Evolutionary conservation across 129 eudicot genomes (phyloP).

Genomic region (Silybum marianum): DNA sequence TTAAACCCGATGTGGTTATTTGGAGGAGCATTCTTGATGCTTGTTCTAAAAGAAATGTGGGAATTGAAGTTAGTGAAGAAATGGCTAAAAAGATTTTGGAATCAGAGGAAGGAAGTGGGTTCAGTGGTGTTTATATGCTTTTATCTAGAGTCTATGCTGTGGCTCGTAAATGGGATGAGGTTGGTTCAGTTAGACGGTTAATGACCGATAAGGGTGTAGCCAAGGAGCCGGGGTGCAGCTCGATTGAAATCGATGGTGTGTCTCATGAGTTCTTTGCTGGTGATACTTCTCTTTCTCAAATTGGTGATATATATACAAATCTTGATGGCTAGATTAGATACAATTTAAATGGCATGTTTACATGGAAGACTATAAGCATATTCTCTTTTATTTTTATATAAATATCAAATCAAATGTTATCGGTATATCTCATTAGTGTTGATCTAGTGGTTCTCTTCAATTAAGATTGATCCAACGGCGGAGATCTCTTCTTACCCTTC

Average conservation of each 20-base stretch:
- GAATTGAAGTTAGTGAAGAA: slow-evolving; percentile 69
- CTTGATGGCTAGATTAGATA: background rate
- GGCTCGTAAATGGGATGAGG: slow-evolving; percentile 83
- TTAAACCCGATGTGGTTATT: slow-evolving; percentile 78
- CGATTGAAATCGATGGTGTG: slow-evolving; percentile 67
- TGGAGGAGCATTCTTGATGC: slow-evolving; percentile 93
- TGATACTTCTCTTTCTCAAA: slow-evolving; percentile 55
- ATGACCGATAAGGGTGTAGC: slow-evolving; percentile 73
- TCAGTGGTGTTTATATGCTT: slow-evolving; percentile 72
- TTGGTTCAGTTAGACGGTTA: slow-evolving; percentile 60
- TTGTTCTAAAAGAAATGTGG: slow-evolving; percentile 50
- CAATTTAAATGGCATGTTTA: background rate
- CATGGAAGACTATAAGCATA: background rate
- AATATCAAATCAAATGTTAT: too few species aligned
- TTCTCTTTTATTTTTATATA: background rate
- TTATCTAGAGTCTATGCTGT: slow-evolving; percentile 72
- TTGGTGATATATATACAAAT: slow-evolving; percentile 35
- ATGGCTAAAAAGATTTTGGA: slow-evolving; percentile 62
- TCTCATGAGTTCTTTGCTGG: slow-evolving; percentile 86
- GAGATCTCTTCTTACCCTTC: too few species aligned
- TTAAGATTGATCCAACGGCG: too few species aligned
- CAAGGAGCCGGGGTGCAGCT: slow-evolving; percentile 91
- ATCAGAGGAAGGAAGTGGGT: slow-evolving; percentile 49
- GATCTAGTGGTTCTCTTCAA: too few species aligned
- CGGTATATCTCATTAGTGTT: too few species aligned